Base-by-base conservation (phyloP, 2,329 filamentous ascomycete species). In the Trichoderma koningii region DNA sequence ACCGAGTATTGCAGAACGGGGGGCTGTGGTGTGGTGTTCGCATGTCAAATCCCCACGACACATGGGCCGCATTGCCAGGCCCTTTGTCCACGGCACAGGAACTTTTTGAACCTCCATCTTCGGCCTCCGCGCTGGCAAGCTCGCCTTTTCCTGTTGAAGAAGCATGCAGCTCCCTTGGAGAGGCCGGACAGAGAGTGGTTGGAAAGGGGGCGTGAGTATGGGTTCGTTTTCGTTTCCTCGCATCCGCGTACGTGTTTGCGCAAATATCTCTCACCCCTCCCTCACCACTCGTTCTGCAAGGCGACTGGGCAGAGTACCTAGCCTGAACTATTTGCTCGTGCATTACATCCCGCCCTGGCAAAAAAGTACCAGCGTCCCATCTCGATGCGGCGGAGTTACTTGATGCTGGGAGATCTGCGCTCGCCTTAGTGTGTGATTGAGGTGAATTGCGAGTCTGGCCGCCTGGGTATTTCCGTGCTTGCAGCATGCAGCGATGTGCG, bases 371-470 rank as follows among this genome's bases (percentile, higher is more conserved):
- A 30, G 26, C 21, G 45, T 19, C 44, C n/a, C 41, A 7, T 26
- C 56, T 60, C 56, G 26, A 60, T 26, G 45, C 45, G 56, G 56
- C 56, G 45, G 26, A 60, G 45, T 30, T 38, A 60, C 56, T 26
- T n/a, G 45, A 26, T 60, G 19, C 48, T 53, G 53, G 45, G 53
- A 19, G 59, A 62, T 53, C 59, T 62, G 59, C 59, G 41, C 59
- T 62, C 53, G 48, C 23, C 26, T 45, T 62, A 62, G 48, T 53
- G 48, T 53, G 59, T 52, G 59, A 60, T 41, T 28, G 59, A 21
- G 19, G 26, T 19, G 48, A 45, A 52, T 30, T 62, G 59, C 47
- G 34, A 19, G 57, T 30, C 2, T 19, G n/a, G 28, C 23, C 34
- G 34, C 14, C 34, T 38, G 34, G 34, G 34, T 38, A 38, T 38